phyloP scores from a whole-genome alignment of 1,139 yeast species.

The Sugiyamaella pinicola region DNA sequence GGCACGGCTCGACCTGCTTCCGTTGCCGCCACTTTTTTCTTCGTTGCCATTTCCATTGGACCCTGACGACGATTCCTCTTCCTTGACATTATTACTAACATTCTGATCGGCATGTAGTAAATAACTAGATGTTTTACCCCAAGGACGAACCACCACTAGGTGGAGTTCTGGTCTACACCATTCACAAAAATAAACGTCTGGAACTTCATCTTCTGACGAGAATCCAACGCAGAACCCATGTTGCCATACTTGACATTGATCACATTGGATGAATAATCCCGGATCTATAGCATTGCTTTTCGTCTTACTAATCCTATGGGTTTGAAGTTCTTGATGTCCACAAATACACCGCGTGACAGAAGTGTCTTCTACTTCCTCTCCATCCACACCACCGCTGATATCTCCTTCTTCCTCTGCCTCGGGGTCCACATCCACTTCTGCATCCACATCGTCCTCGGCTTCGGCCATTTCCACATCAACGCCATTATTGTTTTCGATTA shows the following conservation, averaged over 20 bases:
- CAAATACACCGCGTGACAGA: constrained; percentile 84
- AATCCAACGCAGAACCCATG: constrained; percentile 96
- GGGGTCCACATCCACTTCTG: constrained; percentile 21
- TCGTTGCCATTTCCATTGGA: constrained; percentile 10
- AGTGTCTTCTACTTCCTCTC: constrained; percentile 6
- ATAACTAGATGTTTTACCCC: constrained; percentile 49
- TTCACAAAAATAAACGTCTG: constrained; percentile 94
- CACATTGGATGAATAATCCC: constrained; percentile 87
- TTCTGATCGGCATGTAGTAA: constrained; percentile 42
- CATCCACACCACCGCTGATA: constrained; percentile 11
- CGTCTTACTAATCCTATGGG: constrained; percentile 44
- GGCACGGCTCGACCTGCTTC: constrained; percentile 16
- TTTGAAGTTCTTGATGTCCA: constrained; percentile 68
- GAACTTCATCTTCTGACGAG: constrained; percentile 69
- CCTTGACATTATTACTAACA: constrained; percentile 11
- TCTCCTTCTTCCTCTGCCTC: constrained; percentile 23
- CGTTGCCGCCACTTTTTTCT: background rate
- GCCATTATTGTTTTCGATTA: constrained; percentile 15
- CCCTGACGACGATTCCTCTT: constrained; percentile 14
- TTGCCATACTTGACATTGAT: constrained; percentile 93
- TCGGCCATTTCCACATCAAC: constrained; percentile 22
- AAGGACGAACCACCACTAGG: constrained; percentile 53
- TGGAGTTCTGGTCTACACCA: constrained; percentile 83
- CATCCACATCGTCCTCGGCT: constrained; percentile 19
- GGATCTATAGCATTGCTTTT: constrained; percentile 67